A percentile compares a stretch with the other conserved stretches of the same genome.
phyloP scores from a whole-genome alignment of 257 asterid genomes.

The Eustoma russellianum region DNA sequence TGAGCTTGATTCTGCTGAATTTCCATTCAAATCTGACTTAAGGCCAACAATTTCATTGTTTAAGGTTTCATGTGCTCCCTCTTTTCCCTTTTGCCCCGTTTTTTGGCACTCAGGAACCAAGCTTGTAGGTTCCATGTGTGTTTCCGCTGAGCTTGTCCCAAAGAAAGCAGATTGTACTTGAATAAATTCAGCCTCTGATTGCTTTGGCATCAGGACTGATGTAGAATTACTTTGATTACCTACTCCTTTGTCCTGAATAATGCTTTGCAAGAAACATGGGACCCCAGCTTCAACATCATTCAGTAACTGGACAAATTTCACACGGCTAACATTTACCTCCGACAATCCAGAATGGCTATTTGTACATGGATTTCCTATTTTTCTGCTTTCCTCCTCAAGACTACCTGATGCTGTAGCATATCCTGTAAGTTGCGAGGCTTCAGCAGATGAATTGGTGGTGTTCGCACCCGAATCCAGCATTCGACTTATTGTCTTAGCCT shows the following conservation, averaged over 20 bases:
- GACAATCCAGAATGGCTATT: conserved; percentile 7
- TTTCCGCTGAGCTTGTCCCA: conserved; percentile 22
- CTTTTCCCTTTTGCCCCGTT: too few relatives aligned
- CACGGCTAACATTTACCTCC: conserved; percentile 9
- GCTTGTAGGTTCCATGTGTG: conserved; percentile 10
- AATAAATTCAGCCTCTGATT: conserved; percentile 7
- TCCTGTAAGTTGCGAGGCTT: conserved; percentile 21
- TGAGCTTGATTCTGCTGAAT: conserved; percentile 12
- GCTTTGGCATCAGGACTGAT: conserved; percentile 5
- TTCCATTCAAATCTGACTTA: conserved; percentile 54
- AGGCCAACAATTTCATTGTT: conserved; percentile 12
- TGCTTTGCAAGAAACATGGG: conserved; percentile 13
- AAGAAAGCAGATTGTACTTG: conserved; percentile 17
- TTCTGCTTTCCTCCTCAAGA: conserved; percentile 21
- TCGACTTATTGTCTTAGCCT: conserved; percentile 10
- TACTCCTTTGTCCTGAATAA: conserved; percentile 13
- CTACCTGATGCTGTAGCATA: conserved; percentile 17
- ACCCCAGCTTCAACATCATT: conserved; percentile 14
- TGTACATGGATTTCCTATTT: conserved; percentile 5
- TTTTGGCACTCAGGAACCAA: conserved; percentile 19
- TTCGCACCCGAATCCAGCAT: conserved; percentile 39
- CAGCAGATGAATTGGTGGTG: conserved; percentile 20
- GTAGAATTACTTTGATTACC: conserved; percentile 8
- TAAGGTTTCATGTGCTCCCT: conserved; percentile 8
- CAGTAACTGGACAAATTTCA: conserved; percentile 21